Conservation (phyloP, 176 grass and related monocot genomes). For the Hordeum marinum region DNA sequence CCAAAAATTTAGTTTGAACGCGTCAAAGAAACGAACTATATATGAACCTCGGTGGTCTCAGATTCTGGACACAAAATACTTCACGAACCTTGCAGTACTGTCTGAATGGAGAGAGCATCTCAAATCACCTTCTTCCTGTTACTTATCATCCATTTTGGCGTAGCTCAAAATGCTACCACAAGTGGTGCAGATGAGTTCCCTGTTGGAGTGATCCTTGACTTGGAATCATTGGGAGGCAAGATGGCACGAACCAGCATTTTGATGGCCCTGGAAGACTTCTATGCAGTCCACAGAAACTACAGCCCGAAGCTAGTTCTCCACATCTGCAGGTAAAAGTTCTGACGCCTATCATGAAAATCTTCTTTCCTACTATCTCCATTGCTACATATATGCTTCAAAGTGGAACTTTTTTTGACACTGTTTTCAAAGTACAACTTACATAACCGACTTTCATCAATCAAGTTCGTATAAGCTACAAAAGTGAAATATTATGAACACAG, state of each 20-base stretch:
- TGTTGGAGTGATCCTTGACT: conserved; percentile 54
- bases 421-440: too few species aligned
- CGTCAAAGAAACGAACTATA: not conserved
- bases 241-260: conserved; percentile 32
- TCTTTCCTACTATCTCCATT: too few species aligned
- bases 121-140: conserved; percentile 14
- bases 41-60: not conserved
- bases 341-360: not conserved
- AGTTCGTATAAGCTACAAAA: too few species aligned
- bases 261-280: conserved; percentile 65
- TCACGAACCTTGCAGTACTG: not conserved
- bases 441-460: too few species aligned
- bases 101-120: conserved; percentile 7
- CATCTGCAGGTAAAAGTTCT: conserved; percentile 40
- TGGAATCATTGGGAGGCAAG: conserved; percentile 31
- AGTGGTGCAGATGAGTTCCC: conserved; percentile 21
- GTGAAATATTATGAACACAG: not conserved
- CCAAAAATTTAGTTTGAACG: not conserved
- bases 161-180: conserved; percentile 18
- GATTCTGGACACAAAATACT: not conserved
- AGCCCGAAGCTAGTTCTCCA: conserved; percentile 40
- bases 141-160: not conserved
- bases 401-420: too few species aligned
- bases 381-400: too few species aligned
- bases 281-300: conserved; percentile 29